These are phyloP conservation scores for Xylariaceae sp. DNA, from an alignment of 2,329 filamentous ascomycete genomes.

Conservation along the genomic window DNA sequence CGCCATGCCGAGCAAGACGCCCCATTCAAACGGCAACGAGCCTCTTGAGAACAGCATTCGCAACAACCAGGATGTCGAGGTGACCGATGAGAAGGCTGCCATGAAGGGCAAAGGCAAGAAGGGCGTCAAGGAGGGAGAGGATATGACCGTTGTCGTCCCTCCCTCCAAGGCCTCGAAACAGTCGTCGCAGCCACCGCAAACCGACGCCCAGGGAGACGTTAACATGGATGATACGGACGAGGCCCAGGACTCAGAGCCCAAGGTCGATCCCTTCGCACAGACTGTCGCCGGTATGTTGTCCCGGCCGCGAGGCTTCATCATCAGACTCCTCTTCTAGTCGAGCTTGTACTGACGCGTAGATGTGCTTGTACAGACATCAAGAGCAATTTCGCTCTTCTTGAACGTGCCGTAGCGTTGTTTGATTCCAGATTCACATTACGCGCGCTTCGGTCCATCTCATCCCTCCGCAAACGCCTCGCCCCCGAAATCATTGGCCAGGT, in stretches of 20 bases:
- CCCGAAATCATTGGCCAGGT: slow-evolving; percentile 75
- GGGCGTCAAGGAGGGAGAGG: slow-evolving; percentile 59
- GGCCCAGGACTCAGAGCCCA: slow-evolving; percentile 44
- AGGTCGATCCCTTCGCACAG: slow-evolving; percentile 57
- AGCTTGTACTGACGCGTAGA: slow-evolving; percentile 3
- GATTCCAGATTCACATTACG: slow-evolving; percentile 92
- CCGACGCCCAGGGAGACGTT: slow-evolving; percentile 64
- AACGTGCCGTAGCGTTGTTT: slow-evolving; percentile 86
- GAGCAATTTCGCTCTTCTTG: slow-evolving; percentile 84
- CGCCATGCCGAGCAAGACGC: slow-evolving; percentile 67
- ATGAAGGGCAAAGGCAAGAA: slow-evolving; percentile 64
- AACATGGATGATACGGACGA: slow-evolving; percentile 60
- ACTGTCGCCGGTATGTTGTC: slow-evolving; percentile 49
- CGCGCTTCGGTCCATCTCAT: slow-evolving; percentile 90
- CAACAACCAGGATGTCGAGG: slow-evolving; percentile 64
- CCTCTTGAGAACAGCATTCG: slow-evolving; percentile 63
- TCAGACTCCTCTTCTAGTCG: neutral
- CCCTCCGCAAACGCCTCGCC: slow-evolving; percentile 84
- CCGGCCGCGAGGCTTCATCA: neutral
- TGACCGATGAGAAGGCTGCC: slow-evolving; percentile 58
- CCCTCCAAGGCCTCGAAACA: slow-evolving; percentile 61
- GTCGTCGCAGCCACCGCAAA: slow-evolving; percentile 49
- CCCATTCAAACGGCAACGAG: slow-evolving; percentile 66
- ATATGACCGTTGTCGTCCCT: slow-evolving; percentile 78
- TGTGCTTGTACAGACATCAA: slow-evolving; percentile 68